phyloP scores from a whole-genome alignment of 2,329 filamentous ascomycete genomes.

The Hymenoscyphus repandus region DNA sequence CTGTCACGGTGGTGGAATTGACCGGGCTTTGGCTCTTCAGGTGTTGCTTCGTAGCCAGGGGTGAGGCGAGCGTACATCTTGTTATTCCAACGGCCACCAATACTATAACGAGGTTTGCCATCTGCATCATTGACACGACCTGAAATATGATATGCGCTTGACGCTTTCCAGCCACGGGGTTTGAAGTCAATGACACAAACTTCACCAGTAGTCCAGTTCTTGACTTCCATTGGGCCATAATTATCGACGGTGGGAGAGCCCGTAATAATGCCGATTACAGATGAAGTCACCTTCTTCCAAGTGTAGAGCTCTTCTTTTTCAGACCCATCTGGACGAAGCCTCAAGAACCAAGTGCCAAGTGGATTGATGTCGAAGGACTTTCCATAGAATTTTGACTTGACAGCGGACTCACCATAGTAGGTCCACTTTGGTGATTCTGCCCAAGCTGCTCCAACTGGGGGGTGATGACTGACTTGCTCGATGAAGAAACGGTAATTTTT shows the following conservation, averaged over 20 bases:
- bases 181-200: constrained; percentile 90
- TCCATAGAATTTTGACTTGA: constrained; percentile 95
- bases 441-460: constrained; percentile 87
- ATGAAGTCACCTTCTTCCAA: constrained; percentile 98
- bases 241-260: constrained; percentile 97
- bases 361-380: constrained; percentile 97
- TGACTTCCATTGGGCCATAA: constrained; percentile 94
- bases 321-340: constrained; percentile 68
- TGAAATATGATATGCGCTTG: constrained; percentile 80
- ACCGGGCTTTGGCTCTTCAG: constrained; percentile 49
- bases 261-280: constrained; percentile 97
- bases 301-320: constrained; percentile 86
- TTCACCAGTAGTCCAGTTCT: constrained; percentile 95
- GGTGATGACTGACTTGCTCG: constrained; percentile 97
- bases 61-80: constrained; percentile 92
- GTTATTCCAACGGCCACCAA: constrained; percentile 95
- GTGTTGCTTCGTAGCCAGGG: constrained; percentile 76
- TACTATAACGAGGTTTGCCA: constrained; percentile 79
- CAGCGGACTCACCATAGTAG: constrained; percentile 93
- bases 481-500: constrained; percentile 98
- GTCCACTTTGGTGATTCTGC: constrained; percentile 93
- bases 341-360: constrained; percentile 94
- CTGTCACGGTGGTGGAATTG: constrained; percentile 40
- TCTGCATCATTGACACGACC: constrained; percentile 78
- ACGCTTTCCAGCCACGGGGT: constrained; percentile 89